phyloP scores from a whole-genome alignment of 2,329 filamentous ascomycete species.

The Fusarium devonianum region DNA sequence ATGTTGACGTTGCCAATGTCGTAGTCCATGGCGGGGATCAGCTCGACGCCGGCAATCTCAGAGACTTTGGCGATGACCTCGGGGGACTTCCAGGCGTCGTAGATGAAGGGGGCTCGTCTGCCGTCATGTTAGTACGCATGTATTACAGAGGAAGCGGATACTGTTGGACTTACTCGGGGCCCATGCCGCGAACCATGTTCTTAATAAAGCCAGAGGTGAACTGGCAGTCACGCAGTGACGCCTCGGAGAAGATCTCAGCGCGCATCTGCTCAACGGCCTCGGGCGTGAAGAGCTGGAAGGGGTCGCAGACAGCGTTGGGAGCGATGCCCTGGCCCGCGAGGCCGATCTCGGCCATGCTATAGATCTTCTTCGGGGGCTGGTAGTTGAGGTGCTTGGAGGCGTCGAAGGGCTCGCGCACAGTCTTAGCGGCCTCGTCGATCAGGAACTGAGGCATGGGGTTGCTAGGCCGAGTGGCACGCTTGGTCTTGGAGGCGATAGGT shows the following conservation, averaged over 20 bases:
- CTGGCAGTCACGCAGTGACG: conserved; percentile 63
- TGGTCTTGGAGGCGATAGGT: conserved; percentile 19
- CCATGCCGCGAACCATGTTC: conserved; percentile 62
- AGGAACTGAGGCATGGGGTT: conserved; percentile 17
- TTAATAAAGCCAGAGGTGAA: conserved; percentile 55
- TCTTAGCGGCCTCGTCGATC: conserved; percentile 12
- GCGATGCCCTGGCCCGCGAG: conserved; percentile 66
- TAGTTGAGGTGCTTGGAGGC: conserved; percentile 63
- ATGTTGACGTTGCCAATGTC: conserved; percentile 62
- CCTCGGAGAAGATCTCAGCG: conserved; percentile 63
- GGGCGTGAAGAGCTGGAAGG: conserved; percentile 68
- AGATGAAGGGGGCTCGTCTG: conserved; percentile 67
- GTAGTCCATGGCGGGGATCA: conserved; percentile 61
- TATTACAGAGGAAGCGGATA: conserved; percentile 67
- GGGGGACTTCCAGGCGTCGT: conserved; percentile 56
- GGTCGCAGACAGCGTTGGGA: conserved; percentile 68
- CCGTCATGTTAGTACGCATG: conserved; percentile 57
- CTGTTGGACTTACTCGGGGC: conserved; percentile 49
- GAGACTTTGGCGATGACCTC: conserved; percentile 57
- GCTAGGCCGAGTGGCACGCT: conserved; percentile 13
- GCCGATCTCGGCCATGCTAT: conserved; percentile 69
- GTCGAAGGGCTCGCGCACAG: conserved; percentile 51
- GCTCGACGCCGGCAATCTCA: conserved; percentile 61
- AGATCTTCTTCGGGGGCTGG: conserved; percentile 56
- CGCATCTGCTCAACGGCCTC: conserved; percentile 70